Evolutionary conservation across 352 stramenopile species (phyloP).

Genomic region (Pythium phragmitis): DNA sequence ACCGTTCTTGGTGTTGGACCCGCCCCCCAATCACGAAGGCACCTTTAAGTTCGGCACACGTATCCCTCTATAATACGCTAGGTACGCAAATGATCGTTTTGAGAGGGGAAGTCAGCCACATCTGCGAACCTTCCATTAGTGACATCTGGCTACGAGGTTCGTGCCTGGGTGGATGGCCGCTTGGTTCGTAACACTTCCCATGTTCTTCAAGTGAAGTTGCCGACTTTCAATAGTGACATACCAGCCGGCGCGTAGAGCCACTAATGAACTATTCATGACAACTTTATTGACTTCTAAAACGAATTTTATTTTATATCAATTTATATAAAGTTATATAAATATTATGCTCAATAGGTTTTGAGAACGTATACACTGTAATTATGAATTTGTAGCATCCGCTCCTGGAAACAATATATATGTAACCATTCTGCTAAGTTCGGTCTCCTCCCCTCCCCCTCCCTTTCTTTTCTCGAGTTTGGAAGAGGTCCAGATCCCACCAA

Average conservation of each 20-base stretch:
- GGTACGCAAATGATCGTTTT: not conserved
- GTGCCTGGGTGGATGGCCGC: too few species aligned
- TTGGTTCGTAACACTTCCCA: not conserved
- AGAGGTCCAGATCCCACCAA: constrained; percentile 16
- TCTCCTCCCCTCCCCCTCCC: not conserved
- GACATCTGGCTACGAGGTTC: constrained; percentile 10
- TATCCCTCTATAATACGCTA: constrained; percentile 4
- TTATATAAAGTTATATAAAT: too few species aligned
- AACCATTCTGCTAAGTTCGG: constrained; percentile 16
- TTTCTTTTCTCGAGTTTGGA: constrained; percentile 9
- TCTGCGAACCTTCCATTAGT: constrained; percentile 4
- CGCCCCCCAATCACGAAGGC: not conserved
- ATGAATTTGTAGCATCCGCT: too few species aligned
- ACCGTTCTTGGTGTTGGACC: not conserved
- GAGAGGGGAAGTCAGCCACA: constrained; percentile 16
- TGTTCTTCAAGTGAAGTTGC: constrained; percentile 9
- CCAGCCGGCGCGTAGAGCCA: not conserved
- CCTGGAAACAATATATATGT: not conserved
- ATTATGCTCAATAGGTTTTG: too few species aligned
- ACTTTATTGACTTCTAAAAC: too few species aligned
- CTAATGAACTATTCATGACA: too few species aligned
- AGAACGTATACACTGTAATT: too few species aligned
- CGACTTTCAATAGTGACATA: constrained; percentile 8
- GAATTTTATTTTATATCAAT: too few species aligned
- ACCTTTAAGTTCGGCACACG: constrained; percentile 1